Evolutionary conservation across 148 eudicot species (phyloP), one percentile per base, ranked within the genome.

Genomic region (Amaranthus hypochondriacus): DNA sequence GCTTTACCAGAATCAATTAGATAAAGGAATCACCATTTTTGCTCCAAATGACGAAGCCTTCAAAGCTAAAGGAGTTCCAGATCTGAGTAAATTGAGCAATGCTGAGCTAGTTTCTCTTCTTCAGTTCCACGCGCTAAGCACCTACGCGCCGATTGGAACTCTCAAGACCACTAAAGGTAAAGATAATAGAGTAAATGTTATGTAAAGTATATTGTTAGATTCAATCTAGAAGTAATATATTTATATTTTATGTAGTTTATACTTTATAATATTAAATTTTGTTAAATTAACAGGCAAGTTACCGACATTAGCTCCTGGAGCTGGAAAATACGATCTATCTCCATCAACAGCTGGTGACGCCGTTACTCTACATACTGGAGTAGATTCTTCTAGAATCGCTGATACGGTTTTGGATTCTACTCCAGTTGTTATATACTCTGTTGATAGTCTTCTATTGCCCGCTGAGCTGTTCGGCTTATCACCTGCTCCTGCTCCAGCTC

Each of bases 11-110:
- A 44, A 76, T 3, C 87, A 85, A n/a, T 68, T 82, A 11, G 84
- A 57, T 0, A 83, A 80, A 14, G 98, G 96, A 9, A 62, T 93
- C 69, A 93, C 98, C 18, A 39, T 93, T 6, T 91, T 93, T 7
- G 98, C 96, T 0, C 98, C 98, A 0, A 79, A 70, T 4, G 96
- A 93, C 53, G 89, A 86, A 63, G 98, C 98, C 10, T 90, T 89
- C 48, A 89, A 89, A 79, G 91, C 81, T 0, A 67, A 78, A 0
- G 83, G 80, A 1, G 58, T 78, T 6, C 96, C 92, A 6, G 92
- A 93, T 84, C 79, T 90, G 48, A 75, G 47, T 43, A 87, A 85
- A 44, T 75, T 89, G 7, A 76, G 81, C 10, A 88, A 78, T 55
- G 90, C 90, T 0, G 92, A 88, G 77, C 9, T 86, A 2, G 91